phyloP scores from a whole-genome alignment of 805 yeast species.

The Candida verbasci region DNA sequence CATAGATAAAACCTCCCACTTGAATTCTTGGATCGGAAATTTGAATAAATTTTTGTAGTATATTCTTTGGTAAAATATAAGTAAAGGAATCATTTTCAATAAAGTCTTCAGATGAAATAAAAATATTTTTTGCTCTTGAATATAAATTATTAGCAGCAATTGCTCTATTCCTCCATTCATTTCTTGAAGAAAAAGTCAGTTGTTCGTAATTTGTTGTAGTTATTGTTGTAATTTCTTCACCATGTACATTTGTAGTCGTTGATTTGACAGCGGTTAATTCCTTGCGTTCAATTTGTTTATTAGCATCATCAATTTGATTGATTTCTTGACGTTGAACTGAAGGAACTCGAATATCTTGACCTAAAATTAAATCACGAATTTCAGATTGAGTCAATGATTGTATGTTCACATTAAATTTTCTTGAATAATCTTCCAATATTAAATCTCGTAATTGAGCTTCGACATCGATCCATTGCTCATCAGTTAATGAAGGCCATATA shows the following conservation, averaged over 20 bases:
- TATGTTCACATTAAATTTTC: constrained; percentile 79
- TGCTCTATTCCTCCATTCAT: constrained; percentile 90
- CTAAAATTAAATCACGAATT: constrained; percentile 87
- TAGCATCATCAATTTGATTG: constrained; percentile 59
- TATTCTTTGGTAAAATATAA: constrained; percentile 76
- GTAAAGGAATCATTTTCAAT: constrained; percentile 51
- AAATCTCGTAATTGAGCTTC: constrained; percentile 86
- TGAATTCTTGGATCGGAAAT: constrained; percentile 79
- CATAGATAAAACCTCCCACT: constrained; percentile 77
- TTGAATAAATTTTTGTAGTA: constrained; percentile 71
- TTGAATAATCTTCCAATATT: constrained; percentile 79
- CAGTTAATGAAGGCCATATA: constrained; percentile 87
- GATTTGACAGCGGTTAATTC: constrained; percentile 76
- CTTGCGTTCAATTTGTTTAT: constrained; percentile 39
- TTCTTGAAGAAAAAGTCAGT: constrained; percentile 71
- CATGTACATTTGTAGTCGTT: constrained; percentile 85
- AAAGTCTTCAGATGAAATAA: constrained; percentile 68
- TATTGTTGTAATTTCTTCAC: constrained; percentile 92
- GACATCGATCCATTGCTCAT: constrained; percentile 88
- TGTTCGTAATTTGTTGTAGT: constrained; percentile 89
- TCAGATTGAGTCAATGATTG: constrained; percentile 89
- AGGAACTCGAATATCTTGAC: constrained; percentile 90
- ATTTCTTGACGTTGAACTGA: constrained; percentile 81
- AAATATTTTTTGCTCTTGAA: constrained; percentile 64
- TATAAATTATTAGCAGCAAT: constrained; percentile 71